Percentiles rank a stretch among this genome's conserved stretches.
phyloP scores from a whole-genome alignment of 495 filamentous ascomycete genomes.

The Amphirosellinia nigrospora region DNA sequence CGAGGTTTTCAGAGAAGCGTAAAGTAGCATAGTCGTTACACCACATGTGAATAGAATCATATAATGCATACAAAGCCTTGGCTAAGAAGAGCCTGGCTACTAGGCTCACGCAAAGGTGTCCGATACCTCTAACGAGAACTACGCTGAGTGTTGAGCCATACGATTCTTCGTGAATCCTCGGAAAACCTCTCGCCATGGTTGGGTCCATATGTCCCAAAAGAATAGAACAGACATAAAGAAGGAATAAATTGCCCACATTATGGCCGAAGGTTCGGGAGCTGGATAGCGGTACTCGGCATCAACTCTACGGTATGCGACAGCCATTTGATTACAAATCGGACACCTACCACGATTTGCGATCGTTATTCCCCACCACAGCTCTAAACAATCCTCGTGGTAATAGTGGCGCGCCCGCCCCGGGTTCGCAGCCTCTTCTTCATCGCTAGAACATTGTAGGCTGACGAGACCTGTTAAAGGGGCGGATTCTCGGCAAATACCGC shows the following conservation, averaged over 20 bases:
- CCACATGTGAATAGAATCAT: neutral
- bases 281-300: neutral
- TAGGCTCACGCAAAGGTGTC: neutral
- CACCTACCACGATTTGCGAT: neutral
- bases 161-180: neutral
- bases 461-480: neutral
- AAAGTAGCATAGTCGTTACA: neutral
- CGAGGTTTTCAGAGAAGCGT: neutral
- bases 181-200: neutral
- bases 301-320: neutral
- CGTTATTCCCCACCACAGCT: neutral
- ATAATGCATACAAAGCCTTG: neutral
- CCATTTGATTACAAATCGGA: neutral
- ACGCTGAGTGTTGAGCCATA: neutral
- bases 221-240: neutral
- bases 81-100: neutral
- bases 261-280: neutral
- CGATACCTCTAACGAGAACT: neutral
- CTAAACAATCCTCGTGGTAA: neutral
- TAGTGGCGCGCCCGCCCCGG: neutral
- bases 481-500: neutral
- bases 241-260: neutral
- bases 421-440: neutral
- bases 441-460: neutral
- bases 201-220: neutral